Percentiles rank a stretch among this genome's conserved stretches.
Conservation (phyloP, 192 early-diverging fungal species). For the Umbelopsis isabellina region DNA sequence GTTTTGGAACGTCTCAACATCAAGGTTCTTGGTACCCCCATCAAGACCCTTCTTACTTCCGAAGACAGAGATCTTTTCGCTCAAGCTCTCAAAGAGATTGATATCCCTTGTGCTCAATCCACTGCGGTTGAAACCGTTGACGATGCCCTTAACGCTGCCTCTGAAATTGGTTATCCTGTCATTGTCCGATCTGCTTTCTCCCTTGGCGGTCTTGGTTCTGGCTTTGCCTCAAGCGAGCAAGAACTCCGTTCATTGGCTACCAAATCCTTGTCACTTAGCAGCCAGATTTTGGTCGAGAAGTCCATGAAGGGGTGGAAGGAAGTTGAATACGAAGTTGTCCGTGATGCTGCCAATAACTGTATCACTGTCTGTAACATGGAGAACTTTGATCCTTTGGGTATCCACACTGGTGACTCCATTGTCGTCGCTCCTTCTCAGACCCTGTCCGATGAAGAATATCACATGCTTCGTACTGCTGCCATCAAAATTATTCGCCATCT, state of each 20-base stretch:
- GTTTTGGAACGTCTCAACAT: slow-evolving; percentile 80
- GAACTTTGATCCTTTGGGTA: slow-evolving; percentile 98
- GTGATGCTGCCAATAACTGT: slow-evolving; percentile 96
- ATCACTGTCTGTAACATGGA: slow-evolving; percentile 99
- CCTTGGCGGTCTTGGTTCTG: slow-evolving; percentile 96
- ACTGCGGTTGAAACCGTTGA: slow-evolving; percentile 86
- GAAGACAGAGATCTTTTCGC: slow-evolving; percentile 98
- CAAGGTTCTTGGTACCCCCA: slow-evolving; percentile 95
- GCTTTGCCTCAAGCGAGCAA: slow-evolving; percentile 78
- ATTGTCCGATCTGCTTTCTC: slow-evolving; percentile 95
- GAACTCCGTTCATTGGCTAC: slow-evolving; percentile 81
- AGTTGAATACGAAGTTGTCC: slow-evolving; percentile 98
- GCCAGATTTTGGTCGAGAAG: slow-evolving; percentile 93
- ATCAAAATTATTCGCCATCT: slow-evolving; percentile 95
- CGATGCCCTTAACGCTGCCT: slow-evolving; percentile 84
- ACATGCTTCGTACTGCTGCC: slow-evolving; percentile 93
- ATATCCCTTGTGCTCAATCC: slow-evolving; percentile 89
- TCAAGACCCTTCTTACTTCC: slow-evolving; percentile 85
- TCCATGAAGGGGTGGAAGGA: slow-evolving; percentile 99
- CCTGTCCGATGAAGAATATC: slow-evolving; percentile 94
- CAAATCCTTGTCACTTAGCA: slow-evolving; percentile 84
- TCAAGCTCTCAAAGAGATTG: slow-evolving; percentile 85
- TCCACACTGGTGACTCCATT: slow-evolving; percentile 99
- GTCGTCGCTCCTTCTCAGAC: slow-evolving; percentile 98
- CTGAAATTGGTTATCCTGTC: slow-evolving; percentile 88